Conservation (phyloP, 2,329 filamentous ascomycete genomes). For the Trichoderma sp. region DNA sequence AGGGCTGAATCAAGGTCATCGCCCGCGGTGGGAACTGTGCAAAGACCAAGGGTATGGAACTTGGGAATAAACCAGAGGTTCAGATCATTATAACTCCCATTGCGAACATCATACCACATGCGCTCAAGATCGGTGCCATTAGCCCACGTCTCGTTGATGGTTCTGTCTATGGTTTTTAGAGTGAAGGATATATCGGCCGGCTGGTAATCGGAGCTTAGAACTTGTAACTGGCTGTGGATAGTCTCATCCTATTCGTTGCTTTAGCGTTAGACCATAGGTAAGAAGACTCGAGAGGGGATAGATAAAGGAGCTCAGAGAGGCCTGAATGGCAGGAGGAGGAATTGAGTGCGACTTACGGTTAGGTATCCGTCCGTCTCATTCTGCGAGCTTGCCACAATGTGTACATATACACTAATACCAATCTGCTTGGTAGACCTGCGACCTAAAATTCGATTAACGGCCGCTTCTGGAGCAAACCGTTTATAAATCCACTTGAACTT, state of each 20-base stretch:
- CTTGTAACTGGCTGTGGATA: conserved; percentile 38
- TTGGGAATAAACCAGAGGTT: conserved; percentile 46
- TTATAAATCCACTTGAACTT: not conserved
- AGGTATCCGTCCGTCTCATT: not conserved
- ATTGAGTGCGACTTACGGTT: not conserved
- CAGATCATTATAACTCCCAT: conserved; percentile 40
- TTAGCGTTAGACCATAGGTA: not conserved
- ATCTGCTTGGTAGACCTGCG: not conserved
- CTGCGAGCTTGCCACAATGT: conserved; percentile 2
- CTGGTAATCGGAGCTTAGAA: conserved; percentile 44
- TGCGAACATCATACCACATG: conserved; percentile 38
- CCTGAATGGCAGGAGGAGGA: too few species aligned
- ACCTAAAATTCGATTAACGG: not conserved
- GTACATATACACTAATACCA: conserved; percentile 4
- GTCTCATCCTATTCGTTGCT: conserved; percentile 6
- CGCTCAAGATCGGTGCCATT: conserved; percentile 36
- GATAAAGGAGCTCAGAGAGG: not conserved
- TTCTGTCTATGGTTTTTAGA: conserved; percentile 41
- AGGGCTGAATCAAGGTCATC: conserved; percentile 12
- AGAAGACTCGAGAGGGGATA: not conserved
- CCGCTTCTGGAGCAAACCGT: conserved; percentile 2
- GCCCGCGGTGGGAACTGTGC: conserved; percentile 40
- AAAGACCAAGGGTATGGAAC: conserved; percentile 35
- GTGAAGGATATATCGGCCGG: conserved; percentile 44
- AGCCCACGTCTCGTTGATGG: conserved; percentile 46